These are phyloP conservation scores for Terana coerulea DNA, from an alignment of 768 basidiomycete genomes.

Conservation along the genomic window DNA sequence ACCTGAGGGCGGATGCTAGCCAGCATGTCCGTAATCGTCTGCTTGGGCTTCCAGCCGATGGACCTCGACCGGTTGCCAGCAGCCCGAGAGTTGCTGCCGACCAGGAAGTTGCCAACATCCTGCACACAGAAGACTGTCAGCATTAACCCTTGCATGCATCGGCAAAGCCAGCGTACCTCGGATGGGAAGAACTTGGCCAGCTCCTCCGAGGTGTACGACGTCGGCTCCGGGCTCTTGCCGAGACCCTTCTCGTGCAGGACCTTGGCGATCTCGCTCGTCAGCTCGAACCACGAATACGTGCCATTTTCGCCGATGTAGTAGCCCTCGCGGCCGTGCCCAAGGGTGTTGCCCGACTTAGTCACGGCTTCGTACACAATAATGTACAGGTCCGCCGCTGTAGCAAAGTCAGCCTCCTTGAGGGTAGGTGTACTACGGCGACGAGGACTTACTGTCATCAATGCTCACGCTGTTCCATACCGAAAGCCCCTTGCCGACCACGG, in stretches of 20 bases:
- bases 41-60: constrained; percentile 15
- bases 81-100: constrained; percentile 10
- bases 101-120: not conserved
- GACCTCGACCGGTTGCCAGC: constrained; percentile 5
- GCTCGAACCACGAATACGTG: constrained; percentile 26
- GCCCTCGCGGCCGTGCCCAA: constrained; percentile 32
- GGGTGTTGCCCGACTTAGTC: constrained; percentile 10
- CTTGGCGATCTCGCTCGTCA: constrained; percentile 32
- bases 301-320: constrained; percentile 27
- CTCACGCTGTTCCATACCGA: constrained; percentile 59
- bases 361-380: constrained; percentile 36
- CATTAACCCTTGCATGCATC: no score
- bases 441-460: constrained; percentile 43
- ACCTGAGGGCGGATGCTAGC: constrained; percentile 11
- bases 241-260: constrained; percentile 27
- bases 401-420: not conserved
- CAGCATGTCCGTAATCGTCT: constrained; percentile 11
- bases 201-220: constrained; percentile 41
- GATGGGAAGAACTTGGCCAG: constrained; percentile 24
- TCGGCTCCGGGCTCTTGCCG: constrained; percentile 31
- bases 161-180: not conserved
- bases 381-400: constrained; percentile 39
- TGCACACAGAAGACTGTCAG: not conserved
- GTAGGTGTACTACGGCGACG: not conserved
- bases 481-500: constrained; percentile 49